These are phyloP conservation scores for Dioszegia crocea DNA, from an alignment of 768 basidiomycete species.

Conservation along the genomic window DNA sequence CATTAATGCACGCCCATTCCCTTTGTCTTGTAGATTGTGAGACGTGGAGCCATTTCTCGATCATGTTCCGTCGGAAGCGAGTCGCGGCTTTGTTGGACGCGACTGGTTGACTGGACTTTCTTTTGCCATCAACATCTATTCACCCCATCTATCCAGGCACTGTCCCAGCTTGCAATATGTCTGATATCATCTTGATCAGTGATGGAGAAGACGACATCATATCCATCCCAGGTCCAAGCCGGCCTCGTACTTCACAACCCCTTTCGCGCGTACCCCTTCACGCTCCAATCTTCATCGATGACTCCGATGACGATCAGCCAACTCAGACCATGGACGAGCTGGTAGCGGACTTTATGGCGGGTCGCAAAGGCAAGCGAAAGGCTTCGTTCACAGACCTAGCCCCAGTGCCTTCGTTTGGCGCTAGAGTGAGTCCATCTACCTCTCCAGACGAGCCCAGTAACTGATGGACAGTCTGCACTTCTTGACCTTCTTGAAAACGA, in stretches of 20 bases:
- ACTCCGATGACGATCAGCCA: slow-evolving; percentile 8
- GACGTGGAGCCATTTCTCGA: too few species aligned
- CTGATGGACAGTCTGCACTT: slow-evolving; percentile 5
- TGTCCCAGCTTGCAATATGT: not conserved
- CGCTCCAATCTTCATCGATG: slow-evolving; percentile 10
- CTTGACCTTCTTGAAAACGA: slow-evolving; percentile 12
- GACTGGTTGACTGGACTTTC: slow-evolving; percentile 7
- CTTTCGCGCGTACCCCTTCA: not conserved
- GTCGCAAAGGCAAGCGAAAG: slow-evolving; percentile 11
- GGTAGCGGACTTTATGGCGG: not conserved
- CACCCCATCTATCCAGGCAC: not conserved
- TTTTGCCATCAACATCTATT: not conserved
- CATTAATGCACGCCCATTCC: not conserved
- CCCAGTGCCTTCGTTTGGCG: not conserved
- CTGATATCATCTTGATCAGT: slow-evolving; percentile 22
- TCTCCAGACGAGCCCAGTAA: too few species aligned
- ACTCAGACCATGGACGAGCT: not conserved
- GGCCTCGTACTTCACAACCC: not conserved
- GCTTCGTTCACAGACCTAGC: not conserved
- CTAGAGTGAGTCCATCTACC: not conserved
- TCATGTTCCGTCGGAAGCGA: slow-evolving; percentile 1
- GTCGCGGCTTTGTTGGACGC: not conserved
- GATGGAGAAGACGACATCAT: slow-evolving; percentile 31
- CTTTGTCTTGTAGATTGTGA: not conserved
- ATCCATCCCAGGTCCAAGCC: slow-evolving; percentile 16